Evolutionary conservation across 345 rosid genomes (phyloP), one percentile per base, ranked within the genome.

Genomic region (Barbarea vulgaris): DNA sequence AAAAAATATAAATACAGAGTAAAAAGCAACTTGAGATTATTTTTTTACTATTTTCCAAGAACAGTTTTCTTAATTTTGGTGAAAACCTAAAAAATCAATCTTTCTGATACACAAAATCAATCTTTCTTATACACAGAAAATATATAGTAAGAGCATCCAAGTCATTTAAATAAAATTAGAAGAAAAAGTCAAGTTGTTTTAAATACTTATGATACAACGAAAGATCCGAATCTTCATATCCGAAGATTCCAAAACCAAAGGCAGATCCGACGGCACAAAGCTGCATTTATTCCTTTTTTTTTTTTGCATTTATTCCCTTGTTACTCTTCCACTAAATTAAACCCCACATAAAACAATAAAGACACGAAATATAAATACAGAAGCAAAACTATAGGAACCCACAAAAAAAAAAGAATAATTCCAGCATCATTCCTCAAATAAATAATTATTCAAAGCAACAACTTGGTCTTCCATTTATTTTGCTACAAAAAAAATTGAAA

Each of bases 211-310:
- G 55, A 24, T 46, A 18, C 39, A 55, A 64, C 12, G 17, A 77
- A 84, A 87, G 86, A 91, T 93, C 79, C 98, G 98, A 85, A 93
- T 86, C 92, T 83, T 71, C 46, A n/a, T 48, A 71, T 65, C 63
- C 61, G 86, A 87, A 91, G 88, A 91, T 93, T 91, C 98, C 85
- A 53, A 72, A 30, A 63, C 5, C 62, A 89, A 85, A 84, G 81
- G 73, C 84, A 85, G 55, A 93, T 85, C 88, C 60, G 78, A 81
- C 88, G 87, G 72, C 72, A 56, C 14, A 41, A 15, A 58, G 67
- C 52, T 56, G 52, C 76, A 36, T 36, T 36, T 64, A 37, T 36
- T 52, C 59, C 55, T 34, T 64, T 53, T n/a, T n/a, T n/a, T n/a
- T n/a, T n/a, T n/a, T n/a, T 56, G 52, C 76, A 36, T 36, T 36